phyloP scores from a whole-genome alignment of 2,329 filamentous ascomycete genomes.

The Bipolaris victoriae region DNA sequence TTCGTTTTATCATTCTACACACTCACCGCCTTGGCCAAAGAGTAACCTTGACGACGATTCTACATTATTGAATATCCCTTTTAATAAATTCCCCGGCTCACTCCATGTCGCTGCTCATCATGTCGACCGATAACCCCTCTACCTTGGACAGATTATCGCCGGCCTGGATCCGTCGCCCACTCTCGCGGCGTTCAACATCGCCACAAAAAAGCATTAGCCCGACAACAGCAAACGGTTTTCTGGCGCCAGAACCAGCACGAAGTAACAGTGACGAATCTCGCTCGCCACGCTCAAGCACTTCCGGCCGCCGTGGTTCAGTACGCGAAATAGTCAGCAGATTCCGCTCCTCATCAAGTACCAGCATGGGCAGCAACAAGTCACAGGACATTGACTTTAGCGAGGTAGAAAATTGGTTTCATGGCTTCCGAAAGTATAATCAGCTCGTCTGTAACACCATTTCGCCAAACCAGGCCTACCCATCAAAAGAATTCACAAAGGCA shows the following conservation, averaged over 20 bases:
- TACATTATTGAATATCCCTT: background rate
- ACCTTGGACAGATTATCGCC: constrained; percentile 31
- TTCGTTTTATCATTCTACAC: constrained; percentile 1
- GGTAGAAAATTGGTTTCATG: constrained; percentile 38
- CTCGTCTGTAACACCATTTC: constrained; percentile 34
- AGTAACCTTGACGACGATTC: background rate
- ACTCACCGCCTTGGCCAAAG: constrained; percentile 9
- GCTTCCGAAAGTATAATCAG: constrained; percentile 42
- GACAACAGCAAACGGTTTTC: constrained; percentile 19
- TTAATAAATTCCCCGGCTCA: background rate
- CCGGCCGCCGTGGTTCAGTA: constrained; percentile 30
- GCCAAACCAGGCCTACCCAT: constrained; percentile 16
- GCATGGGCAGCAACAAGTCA: constrained; percentile 22
- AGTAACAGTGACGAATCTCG: constrained; percentile 38
- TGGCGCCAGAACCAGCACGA: constrained; percentile 25
- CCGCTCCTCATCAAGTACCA: constrained; percentile 38
- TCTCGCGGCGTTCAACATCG: constrained; percentile 4
- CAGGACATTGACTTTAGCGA: constrained; percentile 34
- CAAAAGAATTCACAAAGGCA: constrained; percentile 31
- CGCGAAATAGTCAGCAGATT: constrained; percentile 33
- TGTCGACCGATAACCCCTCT: constrained; percentile 31
- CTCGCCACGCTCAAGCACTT: constrained; percentile 30
- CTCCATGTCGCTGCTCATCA: constrained; percentile 37
- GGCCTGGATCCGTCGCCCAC: constrained; percentile 31
- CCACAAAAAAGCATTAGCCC: constrained; percentile 25